These are phyloP conservation scores for Aechmea fasciata DNA, from an alignment of 176 grass and related monocot genomes.

Conservation along the genomic window DNA sequence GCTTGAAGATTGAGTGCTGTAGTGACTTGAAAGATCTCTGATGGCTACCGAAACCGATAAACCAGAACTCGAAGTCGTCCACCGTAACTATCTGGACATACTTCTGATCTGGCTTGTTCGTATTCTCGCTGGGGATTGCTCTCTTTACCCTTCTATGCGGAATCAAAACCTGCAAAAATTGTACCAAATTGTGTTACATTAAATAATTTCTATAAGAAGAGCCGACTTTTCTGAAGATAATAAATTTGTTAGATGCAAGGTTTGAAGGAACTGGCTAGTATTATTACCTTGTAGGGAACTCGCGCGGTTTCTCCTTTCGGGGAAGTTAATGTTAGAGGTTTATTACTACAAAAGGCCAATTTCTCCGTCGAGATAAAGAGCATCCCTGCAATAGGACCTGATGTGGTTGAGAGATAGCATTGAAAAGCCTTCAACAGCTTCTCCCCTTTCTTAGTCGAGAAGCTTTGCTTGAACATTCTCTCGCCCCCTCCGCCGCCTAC, in stretches of 20 bases:
- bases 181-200: background rate
- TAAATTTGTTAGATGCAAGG: background rate
- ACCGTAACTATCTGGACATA: conserved; percentile 65
- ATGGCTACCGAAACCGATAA: conserved; percentile 61
- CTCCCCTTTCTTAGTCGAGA: conserved; percentile 55
- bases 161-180: conserved; percentile 22
- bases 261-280: background rate
- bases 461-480: conserved; percentile 54
- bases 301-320: conserved; percentile 35
- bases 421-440: conserved; percentile 51
- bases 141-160: conserved; percentile 47
- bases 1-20: conserved; percentile 37
- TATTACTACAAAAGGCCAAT: conserved; percentile 83
- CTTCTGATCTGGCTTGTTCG: conserved; percentile 64
- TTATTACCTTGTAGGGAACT: conserved; percentile 63
- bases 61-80: conserved; percentile 45
- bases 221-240: background rate
- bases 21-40: conserved; percentile 62
- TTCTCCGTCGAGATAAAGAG: conserved; percentile 73
- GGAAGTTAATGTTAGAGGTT: conserved; percentile 51
- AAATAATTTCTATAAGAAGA: background rate
- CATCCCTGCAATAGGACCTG: conserved; percentile 73
- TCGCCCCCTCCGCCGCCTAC: conserved; percentile 57
- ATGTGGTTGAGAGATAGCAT: conserved; percentile 87
- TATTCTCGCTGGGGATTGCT: conserved; percentile 44